Base-by-base conservation (phyloP, 164 flowering plant species). In the Vitis rotundifolia region DNA sequence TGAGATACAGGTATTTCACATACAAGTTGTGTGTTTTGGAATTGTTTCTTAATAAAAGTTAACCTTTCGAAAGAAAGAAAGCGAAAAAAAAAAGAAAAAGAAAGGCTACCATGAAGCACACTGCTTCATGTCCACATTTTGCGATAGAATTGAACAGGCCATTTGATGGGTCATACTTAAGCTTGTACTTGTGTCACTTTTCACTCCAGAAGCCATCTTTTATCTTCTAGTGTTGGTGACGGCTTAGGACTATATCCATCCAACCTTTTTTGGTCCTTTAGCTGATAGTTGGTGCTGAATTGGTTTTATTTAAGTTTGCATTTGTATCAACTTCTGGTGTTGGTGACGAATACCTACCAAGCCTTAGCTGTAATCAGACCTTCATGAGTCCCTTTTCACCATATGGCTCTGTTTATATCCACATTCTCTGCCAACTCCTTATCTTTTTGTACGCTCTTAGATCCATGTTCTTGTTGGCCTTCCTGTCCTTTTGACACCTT, bases 1-100 rank as follows among this genome's bases (percentile, higher is more conserved):
- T 49, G 98, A 96, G 81, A 90, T 96, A 70, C 98, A 96, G 99
- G 99, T 96, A 80, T 49, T 58, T 1, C 66, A 3, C 51, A 15
- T 18, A 8, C 14, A 50, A 7, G 62, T 18, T 5, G 10, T 11
- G 31, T 29, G 52, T 53, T 12, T 28, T 61, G 11, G 7, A n/a
- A 26, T 19, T 69, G 3, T 8, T 51, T 53, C 3, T 12, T n/a
- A 3, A 65, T 51, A 26, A 8, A 53, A 26, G 44, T 12, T 28
- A 28, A 52, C 47, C 14, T 57, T 57, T 18, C 11, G 26, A 37
- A 37, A 37, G 44, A 37, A 3, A 37, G 44, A 37, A 22, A 22
- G 26, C 0, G 44, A 37, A 31, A 31, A 37, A 37, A 5, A 37
- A 6, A 37, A 18, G n/a, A 63, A 19, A 8, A 9, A 26, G 14